A percentile compares a stretch with the other conserved stretches of the same genome.
These are phyloP conservation scores for Neonectria coccinea DNA, from an alignment of 2,329 filamentous ascomycete species.

Conservation along the genomic window DNA sequence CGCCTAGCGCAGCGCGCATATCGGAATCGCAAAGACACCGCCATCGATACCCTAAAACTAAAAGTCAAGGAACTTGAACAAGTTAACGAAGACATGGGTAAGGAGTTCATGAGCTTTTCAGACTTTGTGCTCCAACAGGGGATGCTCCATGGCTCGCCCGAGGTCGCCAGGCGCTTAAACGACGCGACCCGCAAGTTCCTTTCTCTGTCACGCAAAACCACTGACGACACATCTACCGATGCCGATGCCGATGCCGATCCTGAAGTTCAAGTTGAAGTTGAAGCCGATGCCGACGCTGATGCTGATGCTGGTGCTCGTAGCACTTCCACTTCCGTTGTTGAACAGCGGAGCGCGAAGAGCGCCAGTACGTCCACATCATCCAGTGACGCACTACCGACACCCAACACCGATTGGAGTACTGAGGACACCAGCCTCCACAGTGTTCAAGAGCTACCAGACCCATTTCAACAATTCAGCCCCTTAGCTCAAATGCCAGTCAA, in stretches of 20 bases:
- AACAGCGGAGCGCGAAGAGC: not conserved
- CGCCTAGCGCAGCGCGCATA: slow-evolving; percentile 88
- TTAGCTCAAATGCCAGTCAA: slow-evolving; percentile 54
- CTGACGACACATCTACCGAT: slow-evolving; percentile 43
- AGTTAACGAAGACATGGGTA: slow-evolving; percentile 79
- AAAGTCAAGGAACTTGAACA: slow-evolving; percentile 76
- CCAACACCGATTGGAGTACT: slow-evolving; percentile 15
- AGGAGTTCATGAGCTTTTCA: slow-evolving; percentile 75
- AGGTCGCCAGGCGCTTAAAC: slow-evolving; percentile 68
- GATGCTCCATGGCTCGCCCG: slow-evolving; percentile 67
- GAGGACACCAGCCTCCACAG: slow-evolving; percentile 18
- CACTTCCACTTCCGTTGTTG: not conserved
- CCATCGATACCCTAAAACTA: slow-evolving; percentile 78
- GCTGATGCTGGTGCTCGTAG: not conserved
- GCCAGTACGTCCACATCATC: slow-evolving; percentile 12
- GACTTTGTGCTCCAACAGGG: slow-evolving; percentile 69
- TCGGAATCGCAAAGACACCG: slow-evolving; percentile 84
- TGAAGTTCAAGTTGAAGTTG: slow-evolving; percentile 1
- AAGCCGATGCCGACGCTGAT: not conserved
- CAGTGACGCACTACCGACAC: slow-evolving; percentile 8
- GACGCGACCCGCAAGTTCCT: slow-evolving; percentile 69
- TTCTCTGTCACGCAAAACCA: slow-evolving; percentile 61
- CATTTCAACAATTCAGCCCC: slow-evolving; percentile 11
- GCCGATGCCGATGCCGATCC: slow-evolving; percentile 4
- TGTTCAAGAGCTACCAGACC: slow-evolving; percentile 1